Evolutionary conservation across 148 eudicot genomes (phyloP).

Genomic region (Mesembryanthemum crystallinum): DNA sequence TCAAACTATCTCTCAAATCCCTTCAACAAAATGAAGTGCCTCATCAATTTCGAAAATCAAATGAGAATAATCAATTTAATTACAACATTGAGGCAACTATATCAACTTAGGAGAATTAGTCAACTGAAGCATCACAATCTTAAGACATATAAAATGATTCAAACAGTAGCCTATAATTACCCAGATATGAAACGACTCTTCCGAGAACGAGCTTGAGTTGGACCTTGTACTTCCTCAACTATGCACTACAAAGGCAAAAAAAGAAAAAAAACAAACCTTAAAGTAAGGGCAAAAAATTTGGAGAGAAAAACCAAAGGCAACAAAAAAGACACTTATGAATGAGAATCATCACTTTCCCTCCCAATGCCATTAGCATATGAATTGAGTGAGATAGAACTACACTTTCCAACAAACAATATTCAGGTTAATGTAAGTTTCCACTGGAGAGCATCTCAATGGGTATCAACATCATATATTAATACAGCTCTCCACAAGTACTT

Average conservation of each 20-base stretch:
- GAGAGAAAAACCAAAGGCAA: too few relatives aligned
- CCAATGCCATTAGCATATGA: not conserved
- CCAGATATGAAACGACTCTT: slow-evolving; percentile 97
- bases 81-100: not conserved
- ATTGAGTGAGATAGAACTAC: not conserved
- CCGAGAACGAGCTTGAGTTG: slow-evolving; percentile 87
- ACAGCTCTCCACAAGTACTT: too few relatives aligned
- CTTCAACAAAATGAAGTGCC: not conserved
- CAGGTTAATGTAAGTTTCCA: not conserved
- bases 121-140: slow-evolving; percentile 8
- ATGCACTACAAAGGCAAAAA: slow-evolving; percentile 58
- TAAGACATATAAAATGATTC: not conserved
- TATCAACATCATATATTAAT: too few relatives aligned
- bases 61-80: not conserved
- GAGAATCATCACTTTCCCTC: not conserved
- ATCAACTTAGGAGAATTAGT: not conserved
- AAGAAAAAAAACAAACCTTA: not conserved
- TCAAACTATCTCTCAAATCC: not conserved
- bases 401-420: not conserved
- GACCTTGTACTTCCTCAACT: slow-evolving; percentile 99
- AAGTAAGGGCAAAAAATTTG: not conserved
- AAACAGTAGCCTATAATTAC: slow-evolving; percentile 39
- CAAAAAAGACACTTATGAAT: not conserved
- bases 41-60: not conserved
- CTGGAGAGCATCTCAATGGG: too few relatives aligned